These are phyloP conservation scores for Lactuca sativa DNA, from an alignment of 129 eudicot species.

Conservation along the genomic window DNA sequence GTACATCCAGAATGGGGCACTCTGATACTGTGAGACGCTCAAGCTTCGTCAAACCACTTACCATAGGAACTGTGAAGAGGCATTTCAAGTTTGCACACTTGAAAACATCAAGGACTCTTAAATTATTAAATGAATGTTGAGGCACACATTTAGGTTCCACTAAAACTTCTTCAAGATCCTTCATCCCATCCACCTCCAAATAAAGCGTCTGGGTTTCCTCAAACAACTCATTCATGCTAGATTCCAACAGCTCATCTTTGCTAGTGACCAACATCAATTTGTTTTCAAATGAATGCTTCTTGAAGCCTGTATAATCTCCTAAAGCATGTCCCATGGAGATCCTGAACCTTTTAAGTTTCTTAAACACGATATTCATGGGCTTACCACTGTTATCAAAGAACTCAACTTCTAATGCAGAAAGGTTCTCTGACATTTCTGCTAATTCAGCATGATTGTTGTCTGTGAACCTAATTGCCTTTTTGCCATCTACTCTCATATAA, in stretches of 20 bases:
- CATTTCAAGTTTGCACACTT: background rate
- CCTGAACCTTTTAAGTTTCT: slow-evolving; percentile 6
- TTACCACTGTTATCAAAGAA: background rate
- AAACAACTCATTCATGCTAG: slow-evolving; percentile 3
- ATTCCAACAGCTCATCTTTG: background rate
- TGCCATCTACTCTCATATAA: background rate
- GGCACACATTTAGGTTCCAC: background rate
- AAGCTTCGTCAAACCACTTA: slow-evolving; percentile 3
- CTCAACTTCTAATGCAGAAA: slow-evolving; percentile 5
- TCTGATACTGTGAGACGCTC: background rate
- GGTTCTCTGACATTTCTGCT: background rate
- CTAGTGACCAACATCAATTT: background rate
- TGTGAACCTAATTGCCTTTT: background rate
- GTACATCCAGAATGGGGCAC: slow-evolving; percentile 1
- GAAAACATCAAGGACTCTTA: background rate
- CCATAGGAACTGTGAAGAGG: background rate
- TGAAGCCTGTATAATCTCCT: rapidly evolving
- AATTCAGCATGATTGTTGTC: background rate
- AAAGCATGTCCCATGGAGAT: slow-evolving; percentile 3
- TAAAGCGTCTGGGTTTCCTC: background rate
- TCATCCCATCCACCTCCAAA: background rate
- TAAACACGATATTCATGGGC: background rate
- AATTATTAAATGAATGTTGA: background rate
- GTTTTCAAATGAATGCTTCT: background rate
- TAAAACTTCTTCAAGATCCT: background rate